Conservation (phyloP, 2,329 filamentous ascomycete species). For the Dactylellina drechsleri region DNA sequence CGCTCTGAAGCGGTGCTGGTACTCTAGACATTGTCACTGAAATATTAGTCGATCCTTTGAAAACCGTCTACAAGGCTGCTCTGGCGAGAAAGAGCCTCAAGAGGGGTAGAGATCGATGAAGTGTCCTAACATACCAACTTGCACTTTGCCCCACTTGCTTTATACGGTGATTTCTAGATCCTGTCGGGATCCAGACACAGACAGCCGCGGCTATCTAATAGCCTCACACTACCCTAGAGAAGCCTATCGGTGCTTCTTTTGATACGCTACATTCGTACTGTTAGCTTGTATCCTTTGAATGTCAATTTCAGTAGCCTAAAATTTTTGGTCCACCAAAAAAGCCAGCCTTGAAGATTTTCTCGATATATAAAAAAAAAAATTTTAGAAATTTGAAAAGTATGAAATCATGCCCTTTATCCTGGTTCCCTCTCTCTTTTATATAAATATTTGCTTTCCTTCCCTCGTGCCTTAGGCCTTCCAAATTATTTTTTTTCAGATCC, state of each 20-base stretch:
- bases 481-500: neutral
- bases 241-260: too few species aligned
- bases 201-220: slow-evolving; percentile 2
- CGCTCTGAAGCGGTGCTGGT: slow-evolving; percentile 24
- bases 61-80: too few species aligned
- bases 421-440: neutral
- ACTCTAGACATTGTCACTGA: slow-evolving; percentile 27
- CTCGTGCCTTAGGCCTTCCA: neutral
- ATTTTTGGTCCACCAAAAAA: too few species aligned
- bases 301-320: too few species aligned
- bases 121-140: neutral
- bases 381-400: neutral
- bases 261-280: too few species aligned
- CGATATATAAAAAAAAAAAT: slow-evolving; percentile 2
- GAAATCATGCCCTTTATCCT: neutral
- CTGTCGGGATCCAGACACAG: neutral
- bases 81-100: neutral
- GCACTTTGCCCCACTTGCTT: neutral
- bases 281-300: too few species aligned
- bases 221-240: too few species aligned
- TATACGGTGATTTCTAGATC: slow-evolving; percentile 1
- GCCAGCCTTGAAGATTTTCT: neutral
- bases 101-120: neutral
- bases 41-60: too few species aligned
- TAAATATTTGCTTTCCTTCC: neutral